A percentile compares a stretch with the other conserved stretches of the same genome.
Conservation (phyloP, 768 basidiomycete species). For the Porphyrellus cyaneotinctus region DNA sequence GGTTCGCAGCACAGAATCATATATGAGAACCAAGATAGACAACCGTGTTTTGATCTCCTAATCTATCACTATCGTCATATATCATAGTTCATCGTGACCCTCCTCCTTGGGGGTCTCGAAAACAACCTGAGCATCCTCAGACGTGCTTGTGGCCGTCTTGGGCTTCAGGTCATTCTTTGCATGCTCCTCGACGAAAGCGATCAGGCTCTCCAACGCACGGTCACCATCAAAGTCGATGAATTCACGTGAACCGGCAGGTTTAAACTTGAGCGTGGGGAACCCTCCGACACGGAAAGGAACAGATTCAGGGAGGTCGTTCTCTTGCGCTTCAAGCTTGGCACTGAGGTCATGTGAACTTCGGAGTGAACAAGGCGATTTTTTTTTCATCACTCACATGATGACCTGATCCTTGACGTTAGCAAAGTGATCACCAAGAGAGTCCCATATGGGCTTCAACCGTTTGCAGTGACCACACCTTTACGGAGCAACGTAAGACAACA, state of each 20-base stretch:
- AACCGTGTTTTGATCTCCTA: conserved; percentile 18
- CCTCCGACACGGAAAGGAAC: conserved; percentile 82
- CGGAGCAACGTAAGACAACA: neutral
- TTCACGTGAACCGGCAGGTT: conserved; percentile 77
- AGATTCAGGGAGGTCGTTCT: conserved; percentile 92
- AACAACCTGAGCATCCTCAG: conserved; percentile 20
- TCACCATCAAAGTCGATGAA: conserved; percentile 96
- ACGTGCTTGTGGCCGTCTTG: conserved; percentile 20
- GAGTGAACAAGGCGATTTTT: neutral
- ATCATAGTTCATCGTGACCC: conserved; percentile 33
- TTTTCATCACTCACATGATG: conserved; percentile 58
- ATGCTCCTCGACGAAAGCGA: conserved; percentile 78
- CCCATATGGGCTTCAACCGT: conserved; percentile 93
- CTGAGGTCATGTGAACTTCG: conserved; percentile 35
- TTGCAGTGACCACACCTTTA: conserved; percentile 94
- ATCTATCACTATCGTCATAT: conserved; percentile 4
- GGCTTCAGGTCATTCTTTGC: conserved; percentile 68
- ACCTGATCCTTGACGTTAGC: conserved; percentile 68
- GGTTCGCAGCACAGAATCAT: conserved; percentile 12
- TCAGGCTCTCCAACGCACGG: conserved; percentile 78
- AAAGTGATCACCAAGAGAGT: conserved; percentile 83
- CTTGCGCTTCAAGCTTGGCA: conserved; percentile 94
- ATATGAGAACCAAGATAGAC: conserved; percentile 22
- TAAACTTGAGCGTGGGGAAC: conserved; percentile 97
- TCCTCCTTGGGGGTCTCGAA: conserved; percentile 25